These are phyloP conservation scores for Hypoxylon sp. DNA, from an alignment of 2,329 filamentous ascomycete genomes.

Conservation along the genomic window DNA sequence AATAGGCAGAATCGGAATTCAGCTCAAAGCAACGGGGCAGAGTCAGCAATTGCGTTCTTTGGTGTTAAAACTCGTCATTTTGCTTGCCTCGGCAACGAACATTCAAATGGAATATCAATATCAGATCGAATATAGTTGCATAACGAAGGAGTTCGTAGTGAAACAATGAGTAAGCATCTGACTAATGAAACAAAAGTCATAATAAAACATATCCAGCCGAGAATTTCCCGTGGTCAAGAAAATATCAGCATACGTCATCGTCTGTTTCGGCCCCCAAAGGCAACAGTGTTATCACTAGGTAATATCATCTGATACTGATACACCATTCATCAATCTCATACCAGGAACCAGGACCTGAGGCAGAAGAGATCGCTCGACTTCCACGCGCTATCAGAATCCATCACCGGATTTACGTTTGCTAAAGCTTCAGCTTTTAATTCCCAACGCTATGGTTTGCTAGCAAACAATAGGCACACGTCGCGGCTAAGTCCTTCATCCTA, in stretches of 20 bases:
- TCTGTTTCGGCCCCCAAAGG: constrained; percentile 8
- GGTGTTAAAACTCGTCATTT: neutral
- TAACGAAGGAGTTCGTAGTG: neutral
- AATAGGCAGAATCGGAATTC: constrained; percentile 12
- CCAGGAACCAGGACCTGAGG: constrained; percentile 17
- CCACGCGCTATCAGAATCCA: neutral
- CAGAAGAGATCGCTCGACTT: neutral
- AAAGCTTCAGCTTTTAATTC: constrained; percentile 10
- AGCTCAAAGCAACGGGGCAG: constrained; percentile 4
- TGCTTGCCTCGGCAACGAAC: neutral
- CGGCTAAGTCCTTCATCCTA: constrained; percentile 24
- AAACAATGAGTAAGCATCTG: constrained; percentile 4
- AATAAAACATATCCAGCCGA: constrained; percentile 11
- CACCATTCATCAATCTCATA: constrained; percentile 19
- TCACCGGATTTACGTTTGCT: neutral
- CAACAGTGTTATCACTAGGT: neutral
- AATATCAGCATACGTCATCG: constrained; percentile 12
- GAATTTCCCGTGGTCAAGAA: neutral
- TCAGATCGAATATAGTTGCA: constrained; percentile 4
- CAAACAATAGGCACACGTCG: constrained; percentile 10
- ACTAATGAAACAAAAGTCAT: constrained; percentile 4
- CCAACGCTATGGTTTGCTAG: constrained; percentile 8
- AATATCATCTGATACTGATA: constrained; percentile 13
- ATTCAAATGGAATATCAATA: constrained; percentile 6
- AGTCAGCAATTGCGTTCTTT: neutral